Base-by-base conservation (phyloP, 805 yeast genomes). In the Lipomyces lipofer region DNA sequence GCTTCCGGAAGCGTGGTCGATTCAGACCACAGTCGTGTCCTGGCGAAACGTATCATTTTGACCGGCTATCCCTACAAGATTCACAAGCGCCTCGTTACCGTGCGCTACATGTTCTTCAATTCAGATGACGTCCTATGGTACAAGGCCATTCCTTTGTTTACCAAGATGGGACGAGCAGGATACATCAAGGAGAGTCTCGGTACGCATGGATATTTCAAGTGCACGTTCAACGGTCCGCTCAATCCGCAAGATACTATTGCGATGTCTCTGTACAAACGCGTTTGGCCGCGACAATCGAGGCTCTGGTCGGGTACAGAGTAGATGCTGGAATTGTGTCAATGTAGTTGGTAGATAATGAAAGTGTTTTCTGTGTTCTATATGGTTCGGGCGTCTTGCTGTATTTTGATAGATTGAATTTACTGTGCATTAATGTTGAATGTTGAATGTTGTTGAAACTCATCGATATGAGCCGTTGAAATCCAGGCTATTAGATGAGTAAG, bases 181-280 rank as follows among this genome's bases (percentile, higher is more conserved):
- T 86, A 86, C 71, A 92, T 95, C 69, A 92, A 88, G 72, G 97
- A 92, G 70, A 82, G 91, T 68, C 78, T 94, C 75, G 99, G 99
- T 73, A 94, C 99, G 1, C 99, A 94, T 69, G 99, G 99, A 60
- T 89, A 92, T 75, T 91, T 86, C 81, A 94, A 94, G 74, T 96
- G 97, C 22, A 86, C 87, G 7, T 94, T 94, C 66, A 97, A 94
- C 68, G 92, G 91, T 55, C 88, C 85, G 66, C 75, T 95, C 65
- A 83, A 86, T 49, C 86, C 97, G 0, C 97, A 91, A 73, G 99
- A 94, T 71, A 84, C 88, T 12, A 83, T 94, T 46, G 97, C 89
- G 21, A 89, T 94, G 97, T 83, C 96, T 28, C 73, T 94, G 64
- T 94, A 87, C 75, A 92, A 88, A 74, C 83, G 99, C 66, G 86